Evolutionary conservation across 2,329 filamentous ascomycete species (phyloP), one percentile per base, ranked within the genome.

Genomic region (Trichophyton equinum): DNA sequence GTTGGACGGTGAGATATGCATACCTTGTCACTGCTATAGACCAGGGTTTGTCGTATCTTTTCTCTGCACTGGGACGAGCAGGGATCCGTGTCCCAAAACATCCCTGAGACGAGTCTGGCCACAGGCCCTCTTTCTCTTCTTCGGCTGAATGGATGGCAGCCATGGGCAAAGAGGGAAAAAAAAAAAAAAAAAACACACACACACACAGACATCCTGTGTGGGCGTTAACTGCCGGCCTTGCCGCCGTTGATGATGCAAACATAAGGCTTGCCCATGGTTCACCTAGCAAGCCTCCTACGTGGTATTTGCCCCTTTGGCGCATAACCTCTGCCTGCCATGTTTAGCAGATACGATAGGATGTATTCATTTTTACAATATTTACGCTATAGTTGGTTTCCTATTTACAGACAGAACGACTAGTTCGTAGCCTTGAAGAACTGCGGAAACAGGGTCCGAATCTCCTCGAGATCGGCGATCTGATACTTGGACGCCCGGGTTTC

Each of bases 361-460:
- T 11, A 36, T 36, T 27, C 25, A 27, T 15, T 40, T 40, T 40
- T 40, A 40, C 38, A 40, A 27, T 27, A 27, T 27, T 27, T 27
- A 27, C 25, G 25, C 6, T 27, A 27, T 27, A 27, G 25, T 27
- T 27, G 25, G 25, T 27, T 36, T 36, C 33, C 8, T 11, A 36
- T 36, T 11, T 36, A 36, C 33, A 36, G 8, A 36, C 33, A 36
- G 8, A 36, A 36, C 11, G 7, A 36, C 8, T 36, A 36, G 11
- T 44, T 53, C 22, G 11, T 30, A 4, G 25, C 22, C 11, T 88
- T 94, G 79, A 99, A 96, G 64, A 96, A 84, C 61, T 95, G 85
- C 0, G 94, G 91, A 66, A 92, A 97, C 9, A 88, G 74, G 0
- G 76, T 76, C 53, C 88, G 83, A 62, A 99, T 76, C 69, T 97